phyloP scores from a whole-genome alignment of 2,329 filamentous ascomycete genomes.

The Myriosclerotinia duriaeana region DNA sequence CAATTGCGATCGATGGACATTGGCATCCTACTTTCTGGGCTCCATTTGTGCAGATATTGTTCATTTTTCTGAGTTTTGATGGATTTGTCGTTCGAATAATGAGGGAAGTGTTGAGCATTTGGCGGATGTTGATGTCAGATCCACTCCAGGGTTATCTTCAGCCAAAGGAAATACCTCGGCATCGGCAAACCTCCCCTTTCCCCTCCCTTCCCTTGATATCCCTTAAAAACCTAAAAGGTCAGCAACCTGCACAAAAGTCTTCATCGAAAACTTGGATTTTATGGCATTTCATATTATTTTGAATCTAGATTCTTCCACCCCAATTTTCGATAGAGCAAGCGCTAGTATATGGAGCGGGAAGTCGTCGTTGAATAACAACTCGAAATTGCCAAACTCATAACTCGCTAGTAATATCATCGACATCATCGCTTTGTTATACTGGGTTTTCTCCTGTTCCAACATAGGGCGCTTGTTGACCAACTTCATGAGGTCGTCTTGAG shows the following conservation, averaged over 20 bases:
- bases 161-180: neutral
- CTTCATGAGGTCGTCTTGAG: neutral
- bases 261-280: neutral
- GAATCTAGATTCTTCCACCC: neutral
- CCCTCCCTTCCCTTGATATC: neutral
- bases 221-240: neutral
- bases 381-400: neutral
- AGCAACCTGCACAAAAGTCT: neutral
- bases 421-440: neutral
- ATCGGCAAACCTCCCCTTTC: conserved; percentile 2
- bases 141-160: neutral
- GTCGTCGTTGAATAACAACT: neutral
- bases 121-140: no score
- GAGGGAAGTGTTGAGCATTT: no score
- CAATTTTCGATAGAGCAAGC: neutral
- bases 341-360: neutral
- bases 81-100: no score
- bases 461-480: neutral
- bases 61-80: no score
- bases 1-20: no score
- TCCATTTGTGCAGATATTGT: no score
- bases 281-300: neutral
- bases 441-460: neutral
- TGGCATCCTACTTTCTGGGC: no score
- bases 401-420: conserved; percentile 2